phyloP scores from a whole-genome alignment of 129 eudicot genomes.

The Arctium lappa region DNA sequence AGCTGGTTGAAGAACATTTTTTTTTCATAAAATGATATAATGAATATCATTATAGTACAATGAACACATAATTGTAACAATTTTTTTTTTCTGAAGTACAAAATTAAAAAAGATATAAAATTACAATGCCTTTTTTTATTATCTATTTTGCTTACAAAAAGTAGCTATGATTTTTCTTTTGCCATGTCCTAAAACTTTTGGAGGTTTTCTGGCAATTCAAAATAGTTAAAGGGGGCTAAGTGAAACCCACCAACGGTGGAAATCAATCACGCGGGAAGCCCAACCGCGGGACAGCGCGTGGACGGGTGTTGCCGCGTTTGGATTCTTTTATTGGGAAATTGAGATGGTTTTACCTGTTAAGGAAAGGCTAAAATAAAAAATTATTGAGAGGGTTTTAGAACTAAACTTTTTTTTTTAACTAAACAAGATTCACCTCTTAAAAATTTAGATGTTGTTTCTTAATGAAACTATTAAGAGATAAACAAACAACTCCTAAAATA shows the following conservation, averaged over 20 bases:
- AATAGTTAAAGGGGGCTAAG: constrained; percentile 17
- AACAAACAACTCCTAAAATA: too few relatives aligned
- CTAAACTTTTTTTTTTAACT: too few relatives aligned
- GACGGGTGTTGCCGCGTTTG: background rate
- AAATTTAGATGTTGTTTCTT: too few relatives aligned
- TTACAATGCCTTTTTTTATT: background rate
- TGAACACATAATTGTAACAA: background rate
- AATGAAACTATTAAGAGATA: too few relatives aligned
- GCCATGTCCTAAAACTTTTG: background rate
- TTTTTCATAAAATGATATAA: background rate
- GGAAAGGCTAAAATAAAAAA: too few relatives aligned
- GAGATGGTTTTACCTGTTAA: too few relatives aligned
- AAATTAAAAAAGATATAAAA: too few relatives aligned
- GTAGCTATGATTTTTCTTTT: background rate
- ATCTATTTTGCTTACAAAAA: background rate
- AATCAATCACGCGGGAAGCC: constrained; percentile 3
- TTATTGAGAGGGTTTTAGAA: too few relatives aligned
- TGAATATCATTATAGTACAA: background rate
- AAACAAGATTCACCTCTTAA: too few relatives aligned
- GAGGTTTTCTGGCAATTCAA: background rate
- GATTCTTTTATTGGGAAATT: background rate
- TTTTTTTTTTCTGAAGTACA: background rate
- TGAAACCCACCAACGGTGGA: constrained; percentile 22
- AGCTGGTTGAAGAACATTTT: too few relatives aligned
- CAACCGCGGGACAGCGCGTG: constrained; percentile 22